Evolutionary conservation across 2,329 filamentous ascomycete genomes (phyloP), one percentile per base, ranked within the genome.

Genomic region (Mariannaea sp.): DNA sequence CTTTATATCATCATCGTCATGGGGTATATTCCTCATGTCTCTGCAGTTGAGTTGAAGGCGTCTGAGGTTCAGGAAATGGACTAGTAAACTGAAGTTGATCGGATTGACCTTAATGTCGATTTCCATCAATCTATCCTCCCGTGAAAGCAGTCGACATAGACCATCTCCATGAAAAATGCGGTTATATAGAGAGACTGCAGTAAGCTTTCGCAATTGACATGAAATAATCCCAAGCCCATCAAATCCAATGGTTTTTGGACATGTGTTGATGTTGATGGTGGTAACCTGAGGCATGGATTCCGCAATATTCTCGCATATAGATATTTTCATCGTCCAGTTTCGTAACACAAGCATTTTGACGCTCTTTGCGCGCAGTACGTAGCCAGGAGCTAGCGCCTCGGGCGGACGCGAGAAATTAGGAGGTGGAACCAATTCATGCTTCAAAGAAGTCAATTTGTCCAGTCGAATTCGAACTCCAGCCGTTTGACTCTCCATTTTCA

Each of bases 31-130:
- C 17, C 27, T 32, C 10, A 46, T 46, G 20, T 46, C 42, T n/a
- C n/a, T 24, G 17, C 43, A 46, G 19, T 19, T 16, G 5, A 46
- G 43, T 13, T 19, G 22, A 4, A 46, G 32, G 3, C 33, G n/a
- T 24, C 36, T 46, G 5, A 46, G 43, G 16, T 46, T 46, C 10
- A n/a, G 26, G 16, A 46, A 46, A n/a, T 46, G 32, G 5, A 32
- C 9, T 5, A 46, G 32, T 12, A 46, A 14, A 7, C 30, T 7
- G 13, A 38, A 46, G 22, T 46, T 32, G 16, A 46, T 14, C 4
- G 16, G 27, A 14, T 24, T 24, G 7, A 20, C 32, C n/a, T 29
- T 19, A 14, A 46, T 36, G 2, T 32, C 26, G 14, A 46, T 32
- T 24, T 19, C 7, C 7, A 22, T 38, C 20, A 46, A 32, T 9